These are phyloP conservation scores for Physcomitrellopsis africana DNA, from an alignment of 225 moss, liverwort and hornwort species.

Conservation along the genomic window DNA sequence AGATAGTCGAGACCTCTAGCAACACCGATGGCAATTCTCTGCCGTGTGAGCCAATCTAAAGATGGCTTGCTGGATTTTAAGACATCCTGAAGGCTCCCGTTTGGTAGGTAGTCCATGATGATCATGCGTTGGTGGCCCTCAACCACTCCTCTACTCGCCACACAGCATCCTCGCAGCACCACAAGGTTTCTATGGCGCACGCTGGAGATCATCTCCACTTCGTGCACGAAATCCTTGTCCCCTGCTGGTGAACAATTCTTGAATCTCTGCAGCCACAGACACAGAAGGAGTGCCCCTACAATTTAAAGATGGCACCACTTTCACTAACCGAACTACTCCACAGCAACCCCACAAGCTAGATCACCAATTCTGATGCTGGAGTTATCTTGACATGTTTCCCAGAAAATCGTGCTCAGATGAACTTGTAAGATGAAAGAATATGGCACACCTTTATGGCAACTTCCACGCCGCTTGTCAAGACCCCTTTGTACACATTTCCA, in stretches of 20 bases:
- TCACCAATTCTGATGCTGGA: too few species aligned
- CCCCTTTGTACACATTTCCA: conserved; percentile 72
- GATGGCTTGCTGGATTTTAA: conserved; percentile 41
- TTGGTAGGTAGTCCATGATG: conserved; percentile 71
- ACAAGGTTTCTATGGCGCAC: conserved; percentile 83
- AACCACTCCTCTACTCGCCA: conserved; percentile 52
- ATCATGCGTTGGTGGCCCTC: conserved; percentile 86
- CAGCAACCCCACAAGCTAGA: too few species aligned
- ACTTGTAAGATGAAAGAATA: background rate
- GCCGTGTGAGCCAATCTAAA: conserved; percentile 71
- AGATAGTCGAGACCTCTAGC: conserved; percentile 80
- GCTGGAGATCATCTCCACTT: conserved; percentile 78
- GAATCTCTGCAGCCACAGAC: conserved; percentile 59
- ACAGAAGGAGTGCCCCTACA: conserved; percentile 10
- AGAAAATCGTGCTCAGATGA: too few species aligned
- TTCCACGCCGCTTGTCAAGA: conserved; percentile 58
- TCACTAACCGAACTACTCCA: too few species aligned
- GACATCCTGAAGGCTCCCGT: conserved; percentile 74
- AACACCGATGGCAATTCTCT: conserved; percentile 61
- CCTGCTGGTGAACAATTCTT: conserved; percentile 72
- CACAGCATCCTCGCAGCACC: conserved; percentile 73
- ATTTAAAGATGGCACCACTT: too few species aligned
- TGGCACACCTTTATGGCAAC: conserved; percentile 58
- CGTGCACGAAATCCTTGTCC: conserved; percentile 79
- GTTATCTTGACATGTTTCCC: too few species aligned